Evolutionary conservation across 2,329 filamentous ascomycete species (phyloP).

Genomic region (Graphilbum fragrans): DNA sequence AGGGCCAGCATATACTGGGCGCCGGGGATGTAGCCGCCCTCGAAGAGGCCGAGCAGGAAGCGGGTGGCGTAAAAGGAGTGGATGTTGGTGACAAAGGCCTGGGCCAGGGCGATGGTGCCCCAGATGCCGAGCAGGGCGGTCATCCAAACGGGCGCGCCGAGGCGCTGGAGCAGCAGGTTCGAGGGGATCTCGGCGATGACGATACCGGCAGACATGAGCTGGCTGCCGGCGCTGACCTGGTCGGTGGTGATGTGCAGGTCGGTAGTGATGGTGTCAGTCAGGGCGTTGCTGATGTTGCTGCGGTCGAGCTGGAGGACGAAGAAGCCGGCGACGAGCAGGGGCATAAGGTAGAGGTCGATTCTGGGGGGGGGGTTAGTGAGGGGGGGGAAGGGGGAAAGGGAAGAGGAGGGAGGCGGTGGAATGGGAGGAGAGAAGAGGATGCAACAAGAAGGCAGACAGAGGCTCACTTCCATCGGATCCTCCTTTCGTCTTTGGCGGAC

Average conservation of each 20-base stretch:
- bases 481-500: too few species aligned
- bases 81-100: constrained; percentile 16
- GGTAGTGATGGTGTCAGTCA: constrained; percentile 38
- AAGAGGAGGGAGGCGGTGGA: too few species aligned
- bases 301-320: too few species aligned
- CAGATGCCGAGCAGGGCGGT: constrained; percentile 28
- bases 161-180: constrained; percentile 40
- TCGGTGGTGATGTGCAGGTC: constrained; percentile 38
- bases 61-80: constrained; percentile 16
- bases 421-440: too few species aligned
- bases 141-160: constrained; percentile 45
- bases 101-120: constrained; percentile 16
- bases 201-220: constrained; percentile 45
- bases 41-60: constrained; percentile 17
- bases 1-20: constrained; percentile 42
- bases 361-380: too few species aligned
- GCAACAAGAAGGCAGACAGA: too few species aligned
- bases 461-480: too few species aligned
- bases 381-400: too few species aligned
- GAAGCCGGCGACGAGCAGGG: too few species aligned
- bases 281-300: constrained; percentile 39
- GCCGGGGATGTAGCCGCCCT: constrained; percentile 36
- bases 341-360: too few species aligned
- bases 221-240: constrained; percentile 43
- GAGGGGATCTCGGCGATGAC: constrained; percentile 50